Base-by-base conservation (phyloP, 2,329 filamentous ascomycete genomes). In the Aspergillus fumigatiaffinis region DNA sequence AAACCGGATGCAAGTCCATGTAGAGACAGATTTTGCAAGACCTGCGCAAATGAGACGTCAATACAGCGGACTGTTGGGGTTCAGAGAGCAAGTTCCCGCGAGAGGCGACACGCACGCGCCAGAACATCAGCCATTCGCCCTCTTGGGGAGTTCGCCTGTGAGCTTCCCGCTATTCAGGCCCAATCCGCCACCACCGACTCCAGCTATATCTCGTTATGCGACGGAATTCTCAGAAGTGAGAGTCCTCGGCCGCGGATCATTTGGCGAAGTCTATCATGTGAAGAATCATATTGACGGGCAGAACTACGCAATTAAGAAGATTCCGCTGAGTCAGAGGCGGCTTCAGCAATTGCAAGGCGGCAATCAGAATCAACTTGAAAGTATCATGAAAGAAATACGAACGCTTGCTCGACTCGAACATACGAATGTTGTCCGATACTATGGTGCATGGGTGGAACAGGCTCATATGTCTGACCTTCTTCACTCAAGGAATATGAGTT, bases 301-400 rank as follows among this genome's bases (percentile, higher is more conserved):
- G 48, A 74, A 81, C 41, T 89, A 89, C 64, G 87, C 87, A 0
- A 78, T 89, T 51, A 89, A 89, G 67, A 85, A 86, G 59, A 85
- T 89, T 7, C 78, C 81, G 0, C 73, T 89, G 6, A 83, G 80
- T 51, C 73, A 79, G 42, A 74, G 77, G 48, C 76, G 81, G 25
- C 73, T 85, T 9, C 77, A 78, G 38, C 78, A 77, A 60, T 77
- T 86, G n/a, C 76, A 80, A 50, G 73, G 79, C 53, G 76, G 78
- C 23, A 82, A 80, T 1, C 73, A 81, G 32, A 73, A 78, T 53
- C 83, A 84, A 58, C 71, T 87, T 46, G 82, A 85, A 63, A 77
- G 73, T 51, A 77, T 87, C 32, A 75, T 87, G 54, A 79, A 80
- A 55, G 86, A 88, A 69, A 80, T 88, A 8, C 78, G 84, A 50